phyloP scores from a whole-genome alignment of 2,329 filamentous ascomycete species.

The Talaromyces sp. region DNA sequence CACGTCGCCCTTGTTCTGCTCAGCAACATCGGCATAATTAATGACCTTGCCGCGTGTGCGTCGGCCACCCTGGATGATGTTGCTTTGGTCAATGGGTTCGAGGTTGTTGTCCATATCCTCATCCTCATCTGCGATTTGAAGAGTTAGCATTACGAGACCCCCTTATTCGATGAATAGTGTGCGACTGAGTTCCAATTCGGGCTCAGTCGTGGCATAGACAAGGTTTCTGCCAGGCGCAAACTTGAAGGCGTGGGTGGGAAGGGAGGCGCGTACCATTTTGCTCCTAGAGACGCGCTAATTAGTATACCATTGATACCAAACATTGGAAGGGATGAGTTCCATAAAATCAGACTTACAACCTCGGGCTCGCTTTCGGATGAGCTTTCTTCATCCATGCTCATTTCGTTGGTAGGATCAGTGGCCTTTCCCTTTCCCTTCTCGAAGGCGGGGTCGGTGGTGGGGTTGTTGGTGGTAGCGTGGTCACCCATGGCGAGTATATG shows the following conservation, averaged over 20 bases:
- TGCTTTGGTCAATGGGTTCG: slow-evolving; percentile 86
- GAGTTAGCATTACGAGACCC: slow-evolving; percentile 12
- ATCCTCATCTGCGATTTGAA: slow-evolving; percentile 59
- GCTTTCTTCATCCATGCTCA: slow-evolving; percentile 73
- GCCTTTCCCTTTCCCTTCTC: slow-evolving; percentile 88
- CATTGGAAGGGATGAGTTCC: neutral
- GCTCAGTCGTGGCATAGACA: neutral
- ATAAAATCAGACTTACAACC: slow-evolving; percentile 31
- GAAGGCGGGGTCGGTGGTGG: slow-evolving; percentile 51
- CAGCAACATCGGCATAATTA: slow-evolving; percentile 87
- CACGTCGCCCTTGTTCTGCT: slow-evolving; percentile 67
- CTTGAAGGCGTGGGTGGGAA: neutral
- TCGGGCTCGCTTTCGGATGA: slow-evolving; percentile 62
- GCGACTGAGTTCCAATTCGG: neutral
- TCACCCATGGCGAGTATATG: slow-evolving; percentile 37
- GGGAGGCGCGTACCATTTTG: slow-evolving; percentile 24
- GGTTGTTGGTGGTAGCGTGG: slow-evolving; percentile 37
- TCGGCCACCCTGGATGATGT: slow-evolving; percentile 77
- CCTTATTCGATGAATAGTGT: neutral
- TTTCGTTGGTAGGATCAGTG: slow-evolving; percentile 57
- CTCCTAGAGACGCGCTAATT: slow-evolving; percentile 19
- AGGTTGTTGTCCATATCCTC: slow-evolving; percentile 76
- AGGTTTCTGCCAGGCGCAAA: neutral
- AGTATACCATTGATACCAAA: neutral
- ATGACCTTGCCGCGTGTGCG: slow-evolving; percentile 92